Conservation (phyloP, 495 filamentous ascomycete species). For the Elasticomyces elasticus region DNA sequence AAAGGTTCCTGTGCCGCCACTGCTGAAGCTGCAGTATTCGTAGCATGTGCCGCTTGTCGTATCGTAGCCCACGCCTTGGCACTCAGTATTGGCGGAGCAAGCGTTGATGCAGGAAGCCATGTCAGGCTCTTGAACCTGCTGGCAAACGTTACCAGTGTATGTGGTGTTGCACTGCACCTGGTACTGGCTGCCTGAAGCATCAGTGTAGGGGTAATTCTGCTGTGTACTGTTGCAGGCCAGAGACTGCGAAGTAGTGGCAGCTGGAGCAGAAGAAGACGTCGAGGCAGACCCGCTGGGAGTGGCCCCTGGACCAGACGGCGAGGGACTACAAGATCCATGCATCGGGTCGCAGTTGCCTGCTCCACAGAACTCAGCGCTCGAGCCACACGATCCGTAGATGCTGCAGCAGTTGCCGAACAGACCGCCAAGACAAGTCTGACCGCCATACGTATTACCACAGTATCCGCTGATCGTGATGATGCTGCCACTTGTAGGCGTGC, state of each 20-base stretch:
- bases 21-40: not conserved
- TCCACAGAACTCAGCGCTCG: conserved; percentile 2
- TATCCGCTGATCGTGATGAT: not conserved
- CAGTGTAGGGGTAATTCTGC: conserved; percentile 1
- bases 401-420: conserved; percentile 9
- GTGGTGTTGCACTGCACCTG: conserved; percentile 9
- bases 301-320: not conserved
- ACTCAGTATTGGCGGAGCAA: conserved; percentile 1
- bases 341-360: conserved; percentile 4
- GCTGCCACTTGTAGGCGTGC: not conserved
- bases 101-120: conserved; percentile 1
- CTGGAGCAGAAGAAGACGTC: not conserved
- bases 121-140: not conserved
- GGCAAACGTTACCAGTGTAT: conserved; percentile 2
- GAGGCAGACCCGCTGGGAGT: not conserved
- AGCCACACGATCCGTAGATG: conserved; percentile 3
- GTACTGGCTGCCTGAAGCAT: conserved; percentile 1
- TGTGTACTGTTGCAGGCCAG: not conserved
- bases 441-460: not conserved
- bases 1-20: not conserved
- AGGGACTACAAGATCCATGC: not conserved
- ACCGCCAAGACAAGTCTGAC: conserved; percentile 6
- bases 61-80: conserved; percentile 5
- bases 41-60: not conserved
- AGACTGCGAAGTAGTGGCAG: not conserved